phyloP scores from a whole-genome alignment of 2,329 filamentous ascomycete species.

The Aspergillus amoenus region DNA sequence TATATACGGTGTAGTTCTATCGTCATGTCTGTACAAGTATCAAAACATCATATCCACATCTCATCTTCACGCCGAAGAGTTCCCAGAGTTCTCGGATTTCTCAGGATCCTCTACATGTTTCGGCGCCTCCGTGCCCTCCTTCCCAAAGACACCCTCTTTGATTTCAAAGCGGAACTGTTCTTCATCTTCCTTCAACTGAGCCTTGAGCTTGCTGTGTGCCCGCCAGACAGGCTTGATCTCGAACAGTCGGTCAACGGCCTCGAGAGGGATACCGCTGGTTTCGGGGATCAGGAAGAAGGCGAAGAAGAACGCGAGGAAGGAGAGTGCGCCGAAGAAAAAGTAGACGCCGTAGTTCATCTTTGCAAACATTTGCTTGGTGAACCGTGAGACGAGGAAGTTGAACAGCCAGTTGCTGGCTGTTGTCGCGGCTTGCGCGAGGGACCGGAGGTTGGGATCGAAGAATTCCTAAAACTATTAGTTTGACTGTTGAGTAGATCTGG shows the following conservation, averaged over 20 bases:
- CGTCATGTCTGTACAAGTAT: too few species aligned
- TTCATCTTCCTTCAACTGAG: constrained; percentile 36
- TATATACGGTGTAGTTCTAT: too few species aligned
- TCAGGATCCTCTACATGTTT: constrained; percentile 10
- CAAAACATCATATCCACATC: too few species aligned
- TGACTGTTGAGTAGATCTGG: too few species aligned
- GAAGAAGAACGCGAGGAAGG: constrained; percentile 57
- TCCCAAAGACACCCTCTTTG: constrained; percentile 22
- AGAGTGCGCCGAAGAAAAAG: constrained; percentile 65
- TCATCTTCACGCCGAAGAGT: too few species aligned
- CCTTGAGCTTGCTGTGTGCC: constrained; percentile 35
- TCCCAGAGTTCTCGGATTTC: too few species aligned
- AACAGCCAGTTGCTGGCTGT: constrained; percentile 39
- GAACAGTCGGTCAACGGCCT: constrained; percentile 64
- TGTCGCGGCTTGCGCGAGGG: constrained; percentile 70
- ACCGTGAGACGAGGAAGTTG: constrained; percentile 39
- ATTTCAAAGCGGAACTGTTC: constrained; percentile 32
- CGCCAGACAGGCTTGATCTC: constrained; percentile 36
- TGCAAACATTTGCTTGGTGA: constrained; percentile 46
- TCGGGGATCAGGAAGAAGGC: constrained; percentile 63
- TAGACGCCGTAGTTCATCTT: constrained; percentile 59
- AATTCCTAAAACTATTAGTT: constrained; percentile 52
- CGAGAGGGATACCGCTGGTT: constrained; percentile 65
- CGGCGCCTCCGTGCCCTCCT: constrained; percentile 12
- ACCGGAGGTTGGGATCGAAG: constrained; percentile 69